Evolutionary conservation across 2,329 filamentous ascomycete species (phyloP), one percentile per base, ranked within the genome.

Genomic region (Albifimbria verrucaria): DNA sequence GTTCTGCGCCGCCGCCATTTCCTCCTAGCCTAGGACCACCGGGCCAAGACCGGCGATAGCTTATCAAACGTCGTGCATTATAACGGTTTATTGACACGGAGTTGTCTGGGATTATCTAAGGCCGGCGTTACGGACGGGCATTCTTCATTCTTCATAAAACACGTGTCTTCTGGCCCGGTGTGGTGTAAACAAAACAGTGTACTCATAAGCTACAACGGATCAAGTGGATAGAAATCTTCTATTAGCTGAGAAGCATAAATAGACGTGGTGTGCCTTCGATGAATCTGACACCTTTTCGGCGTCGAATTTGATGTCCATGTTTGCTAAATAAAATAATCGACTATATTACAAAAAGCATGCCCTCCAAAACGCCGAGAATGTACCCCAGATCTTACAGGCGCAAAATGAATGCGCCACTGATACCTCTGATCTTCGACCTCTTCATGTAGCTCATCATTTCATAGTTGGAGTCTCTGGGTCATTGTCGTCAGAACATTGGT

Each of bases 11-110:
- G 18, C 66, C 68, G 4, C 64, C 64, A 4, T 72, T 71, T 56
- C 65, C 64, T 50, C 66, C 67, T 2, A 69, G 68, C 15, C 68
- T 69, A 21, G 68, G 69, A 22, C 62, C 66, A 22, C 71, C 70
- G 21, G 74, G 74, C 32, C 71, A 69, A 26, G 72, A 74, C 36
- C 68, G 69, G 64, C 66, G 72, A 59, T 77, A 63, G 65, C 45
- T 55, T 41, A 45, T 47, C 25, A 41, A 48, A 48, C 47, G 39
- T 23, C 41, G n/a, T 43, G 15, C 24, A 44, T 43, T 44, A 21
- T 44, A 52, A 26, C 48, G 26, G 49, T 47, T 62, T 56, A 49
- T 54, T 50, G 50, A 59, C 21, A 5, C 10, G 18, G 59, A 53
- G 60, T 56, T 43, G 50, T 60, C 46, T 48, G 55, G 52, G 52